Evolutionary conservation across 2,329 filamentous ascomycete genomes (phyloP), one percentile per base, ranked within the genome.

Genomic region (Aspergillus niger): DNA sequence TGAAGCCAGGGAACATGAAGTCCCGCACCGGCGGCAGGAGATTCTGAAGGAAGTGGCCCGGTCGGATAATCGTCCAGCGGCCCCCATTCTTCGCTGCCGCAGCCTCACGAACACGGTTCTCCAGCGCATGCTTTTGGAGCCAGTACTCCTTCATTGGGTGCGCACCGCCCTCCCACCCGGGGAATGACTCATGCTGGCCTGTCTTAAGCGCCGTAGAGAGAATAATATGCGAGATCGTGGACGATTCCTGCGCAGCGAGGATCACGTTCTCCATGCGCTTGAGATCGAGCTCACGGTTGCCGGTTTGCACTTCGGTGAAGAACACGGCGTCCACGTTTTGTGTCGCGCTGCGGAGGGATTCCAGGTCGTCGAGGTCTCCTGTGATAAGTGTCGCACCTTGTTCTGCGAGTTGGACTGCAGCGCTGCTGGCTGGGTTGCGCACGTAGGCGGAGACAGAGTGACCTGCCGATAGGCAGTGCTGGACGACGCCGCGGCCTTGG

Each of bases 401-500:
- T 39, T 52, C 28, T 7, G 49, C 49, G 30, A 52, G 49, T 52
- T 52, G 49, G 11, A 7, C n/a, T 17, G 49, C 49, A 11, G 49
- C 30, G n/a, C 30, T 30, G 7, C 8, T 52, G 7, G 30, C 36
- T 17, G 49, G 49, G 17, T 52, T 30, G 13, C 26, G 49, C 30
- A 38, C 49, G 28, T 24, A 52, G 30, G 49, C 49, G 7, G 10
- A 52, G n/a, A 52, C 49, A 8, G 36, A 30, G 49, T 36, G 49
- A 30, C 17, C 30, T 1, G 30, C 49, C 17, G 49, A 30, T 6
- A 52, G 28, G 38, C 30, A 52, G 17, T 52, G 49, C 17, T 52
- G 49, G 11, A 52, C 49, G 30, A 52, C 49, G 49, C 49, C 49
- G 28, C 49, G 49, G 30, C 49, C 49, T 52, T 52, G 49, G 17